These are phyloP conservation scores for Cinnamomum micranthum DNA, from an alignment of 164 flowering plant species.

Conservation along the genomic window DNA sequence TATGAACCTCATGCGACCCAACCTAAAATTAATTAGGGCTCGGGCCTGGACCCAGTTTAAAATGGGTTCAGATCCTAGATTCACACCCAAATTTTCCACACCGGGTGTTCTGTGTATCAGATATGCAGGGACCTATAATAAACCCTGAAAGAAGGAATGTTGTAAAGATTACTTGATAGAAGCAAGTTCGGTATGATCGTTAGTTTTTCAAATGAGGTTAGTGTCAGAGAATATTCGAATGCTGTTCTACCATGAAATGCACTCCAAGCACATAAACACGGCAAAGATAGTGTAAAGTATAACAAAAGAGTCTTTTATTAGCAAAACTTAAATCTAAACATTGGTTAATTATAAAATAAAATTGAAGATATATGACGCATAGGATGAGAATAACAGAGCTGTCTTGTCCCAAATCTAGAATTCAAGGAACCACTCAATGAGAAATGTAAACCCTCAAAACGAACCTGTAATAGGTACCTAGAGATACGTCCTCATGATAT, in stretches of 20 bases:
- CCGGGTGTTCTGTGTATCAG: too few relatives aligned
- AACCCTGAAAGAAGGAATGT: too few relatives aligned
- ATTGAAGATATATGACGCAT: neutral
- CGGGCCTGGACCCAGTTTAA: too few relatives aligned
- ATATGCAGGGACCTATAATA: too few relatives aligned
- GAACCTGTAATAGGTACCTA: conserved; percentile 79
- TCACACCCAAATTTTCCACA: too few relatives aligned
- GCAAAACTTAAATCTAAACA: neutral
- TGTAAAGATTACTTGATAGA: too few relatives aligned
- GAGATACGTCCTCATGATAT: conserved; percentile 56
- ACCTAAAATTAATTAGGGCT: too few relatives aligned
- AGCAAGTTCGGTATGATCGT: neutral
- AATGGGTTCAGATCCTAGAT: too few relatives aligned
- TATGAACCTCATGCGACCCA: too few relatives aligned
- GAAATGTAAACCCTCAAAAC: neutral
- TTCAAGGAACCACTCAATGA: neutral
- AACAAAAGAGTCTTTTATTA: neutral
- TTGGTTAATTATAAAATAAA: neutral
- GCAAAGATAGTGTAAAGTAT: neutral
- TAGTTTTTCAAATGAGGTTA: neutral
- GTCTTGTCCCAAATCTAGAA: neutral
- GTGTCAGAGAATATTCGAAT: neutral
- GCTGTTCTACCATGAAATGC: neutral
- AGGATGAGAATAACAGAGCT: neutral
- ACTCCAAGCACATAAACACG: neutral